These are phyloP conservation scores for Taiozyma sp. DNA, from an alignment of 1,139 yeast species.

Conservation along the genomic window DNA sequence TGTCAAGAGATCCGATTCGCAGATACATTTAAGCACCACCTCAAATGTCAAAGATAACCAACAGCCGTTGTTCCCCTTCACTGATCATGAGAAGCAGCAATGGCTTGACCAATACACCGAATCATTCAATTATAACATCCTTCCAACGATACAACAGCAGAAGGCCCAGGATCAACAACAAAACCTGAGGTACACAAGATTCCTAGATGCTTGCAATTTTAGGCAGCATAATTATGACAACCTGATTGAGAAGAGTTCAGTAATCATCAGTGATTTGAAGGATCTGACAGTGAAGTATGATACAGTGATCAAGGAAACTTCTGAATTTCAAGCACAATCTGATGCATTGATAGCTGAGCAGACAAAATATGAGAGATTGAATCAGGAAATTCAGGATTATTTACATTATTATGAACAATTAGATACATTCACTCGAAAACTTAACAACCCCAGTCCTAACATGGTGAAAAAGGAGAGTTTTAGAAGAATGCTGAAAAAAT, in stretches of 20 bases:
- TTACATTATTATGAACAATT: conserved; percentile 62
- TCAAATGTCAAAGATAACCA: background rate
- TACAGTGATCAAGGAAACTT: conserved; percentile 53
- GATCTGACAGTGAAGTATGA: conserved; percentile 45
- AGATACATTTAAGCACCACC: background rate
- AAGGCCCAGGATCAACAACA: conserved; percentile 24
- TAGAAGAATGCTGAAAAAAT: conserved; percentile 43
- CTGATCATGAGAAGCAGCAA: conserved; percentile 28
- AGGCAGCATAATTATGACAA: conserved; percentile 26
- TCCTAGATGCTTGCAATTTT: conserved; percentile 35
- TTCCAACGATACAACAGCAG: conserved; percentile 26
- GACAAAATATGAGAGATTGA: conserved; percentile 36
- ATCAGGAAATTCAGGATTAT: conserved; percentile 44
- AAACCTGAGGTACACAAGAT: conserved; percentile 33
- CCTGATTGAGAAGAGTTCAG: conserved; percentile 37
- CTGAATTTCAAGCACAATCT: conserved; percentile 57
- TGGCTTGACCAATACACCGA: conserved; percentile 31
- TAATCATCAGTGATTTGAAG: conserved; percentile 37
- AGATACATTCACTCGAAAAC: conserved; percentile 60
- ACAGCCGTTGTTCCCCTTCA: conserved; percentile 31
- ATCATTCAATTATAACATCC: conserved; percentile 34
- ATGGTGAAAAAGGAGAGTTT: conserved; percentile 56
- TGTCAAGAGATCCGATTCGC: conserved; percentile 14
- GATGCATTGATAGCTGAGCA: conserved; percentile 49
- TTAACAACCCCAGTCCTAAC: conserved; percentile 66